Conservation (phyloP, 805 yeast species). For the Ogataea trehalophila region DNA sequence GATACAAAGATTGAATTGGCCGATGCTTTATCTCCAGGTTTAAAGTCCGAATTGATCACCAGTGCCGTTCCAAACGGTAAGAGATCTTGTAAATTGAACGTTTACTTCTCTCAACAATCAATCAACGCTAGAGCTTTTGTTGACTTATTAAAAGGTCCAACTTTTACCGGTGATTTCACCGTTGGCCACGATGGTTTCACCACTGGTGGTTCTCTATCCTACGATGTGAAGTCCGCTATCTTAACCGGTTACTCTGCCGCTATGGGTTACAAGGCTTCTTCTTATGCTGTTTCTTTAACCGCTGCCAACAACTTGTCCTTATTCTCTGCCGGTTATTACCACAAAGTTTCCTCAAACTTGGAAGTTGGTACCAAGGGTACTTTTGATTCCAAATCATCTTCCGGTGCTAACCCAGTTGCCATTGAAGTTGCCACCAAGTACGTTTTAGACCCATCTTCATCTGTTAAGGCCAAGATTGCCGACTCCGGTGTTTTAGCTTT, state of each 20-base stretch:
- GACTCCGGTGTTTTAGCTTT: constrained; percentile 93
- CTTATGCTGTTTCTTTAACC: constrained; percentile 79
- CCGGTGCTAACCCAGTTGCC: constrained; percentile 75
- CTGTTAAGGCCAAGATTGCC: constrained; percentile 94
- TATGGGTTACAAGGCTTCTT: constrained; percentile 85
- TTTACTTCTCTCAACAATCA: constrained; percentile 87
- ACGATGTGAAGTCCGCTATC: constrained; percentile 90
- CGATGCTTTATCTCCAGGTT: constrained; percentile 90
- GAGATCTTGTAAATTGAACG: constrained; percentile 84
- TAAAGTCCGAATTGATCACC: constrained; percentile 88
- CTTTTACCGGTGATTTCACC: constrained; percentile 91
- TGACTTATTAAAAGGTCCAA: constrained; percentile 92
- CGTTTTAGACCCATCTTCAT: constrained; percentile 79
- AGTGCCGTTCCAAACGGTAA: constrained; percentile 80
- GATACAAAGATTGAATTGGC: constrained; percentile 90
- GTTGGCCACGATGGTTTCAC: constrained; percentile 95
- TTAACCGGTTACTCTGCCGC: constrained; percentile 93
- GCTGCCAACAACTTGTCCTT: constrained; percentile 83
- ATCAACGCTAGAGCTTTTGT: constrained; percentile 93
- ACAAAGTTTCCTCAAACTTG: constrained; percentile 82
- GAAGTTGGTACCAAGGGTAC: constrained; percentile 99
- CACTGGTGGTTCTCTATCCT: constrained; percentile 95
- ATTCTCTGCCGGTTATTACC: constrained; percentile 95
- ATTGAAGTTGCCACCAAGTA: constrained; percentile 96
- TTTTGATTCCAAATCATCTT: constrained; percentile 76